A percentile compares a stretch with the other conserved stretches of the same genome.
Conservation (phyloP, 768 basidiomycete genomes). For the Psilocybe azurescens region DNA sequence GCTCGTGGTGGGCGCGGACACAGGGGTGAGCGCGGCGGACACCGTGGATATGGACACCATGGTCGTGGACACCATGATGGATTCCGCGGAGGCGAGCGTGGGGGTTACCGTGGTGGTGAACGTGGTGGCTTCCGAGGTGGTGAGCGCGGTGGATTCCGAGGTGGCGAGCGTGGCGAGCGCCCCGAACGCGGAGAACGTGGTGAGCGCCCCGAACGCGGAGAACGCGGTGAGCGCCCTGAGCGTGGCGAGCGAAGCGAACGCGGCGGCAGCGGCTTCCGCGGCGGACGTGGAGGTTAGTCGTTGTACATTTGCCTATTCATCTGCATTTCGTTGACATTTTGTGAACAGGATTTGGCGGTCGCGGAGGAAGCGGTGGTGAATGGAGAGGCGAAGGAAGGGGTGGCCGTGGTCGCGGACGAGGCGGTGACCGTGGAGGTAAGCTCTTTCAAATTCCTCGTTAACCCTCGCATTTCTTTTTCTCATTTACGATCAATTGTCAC, state of each 20-base stretch:
- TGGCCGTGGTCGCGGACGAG: slow-evolving; percentile 40
- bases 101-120: slow-evolving; percentile 34
- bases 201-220: slow-evolving; percentile 17
- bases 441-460: background rate
- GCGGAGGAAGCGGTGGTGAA: slow-evolving; percentile 43
- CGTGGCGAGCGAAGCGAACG: background rate
- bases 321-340: background rate
- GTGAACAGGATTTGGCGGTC: slow-evolving; percentile 36
- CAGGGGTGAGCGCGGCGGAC: slow-evolving; percentile 35
- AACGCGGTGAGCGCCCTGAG: slow-evolving; percentile 3
- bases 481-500: background rate
- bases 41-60: slow-evolving; percentile 37
- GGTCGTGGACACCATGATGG: slow-evolving; percentile 28
- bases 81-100: slow-evolving; percentile 43
- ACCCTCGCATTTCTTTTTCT: background rate
- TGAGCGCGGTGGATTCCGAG: slow-evolving; percentile 30
- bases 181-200: slow-evolving; percentile 35
- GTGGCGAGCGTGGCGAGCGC: slow-evolving; percentile 41
- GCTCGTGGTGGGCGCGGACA: slow-evolving; percentile 37
- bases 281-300: slow-evolving; percentile 15
- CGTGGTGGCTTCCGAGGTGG: slow-evolving; percentile 40
- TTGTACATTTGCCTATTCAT: background rate
- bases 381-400: slow-evolving; percentile 56
- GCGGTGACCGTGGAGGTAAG: slow-evolving; percentile 35
- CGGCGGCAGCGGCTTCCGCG: slow-evolving; percentile 25